A percentile compares a stretch with the other conserved stretches of the same genome.
Conservation (phyloP, 495 filamentous ascomycete genomes). For the Neurospora hispaniola region DNA sequence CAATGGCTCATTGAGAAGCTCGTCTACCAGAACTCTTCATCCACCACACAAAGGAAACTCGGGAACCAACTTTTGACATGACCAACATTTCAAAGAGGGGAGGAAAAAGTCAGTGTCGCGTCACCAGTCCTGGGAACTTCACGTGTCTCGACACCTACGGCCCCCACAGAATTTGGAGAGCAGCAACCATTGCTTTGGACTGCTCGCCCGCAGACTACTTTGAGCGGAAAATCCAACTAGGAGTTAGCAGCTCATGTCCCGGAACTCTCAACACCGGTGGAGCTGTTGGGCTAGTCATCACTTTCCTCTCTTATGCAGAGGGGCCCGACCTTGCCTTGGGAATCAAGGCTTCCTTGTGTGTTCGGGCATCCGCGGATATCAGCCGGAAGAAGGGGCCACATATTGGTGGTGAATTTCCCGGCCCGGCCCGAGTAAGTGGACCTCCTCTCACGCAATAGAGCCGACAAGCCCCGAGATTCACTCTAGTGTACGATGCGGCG, state of each 20-base stretch:
- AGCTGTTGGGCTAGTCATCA: constrained; percentile 2
- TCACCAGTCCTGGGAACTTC: not conserved
- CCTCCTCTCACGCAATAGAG: not conserved
- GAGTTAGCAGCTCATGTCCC: not conserved
- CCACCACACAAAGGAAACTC: not conserved
- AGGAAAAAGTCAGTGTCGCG: constrained; percentile 2
- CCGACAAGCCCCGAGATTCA: not conserved
- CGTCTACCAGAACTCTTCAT: constrained; percentile 3
- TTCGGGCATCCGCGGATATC: not conserved
- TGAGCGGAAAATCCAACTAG: too few relatives aligned
- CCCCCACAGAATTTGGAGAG: not conserved
- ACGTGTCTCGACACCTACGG: not conserved
- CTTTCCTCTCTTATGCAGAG: constrained; percentile 4
- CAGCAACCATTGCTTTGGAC: constrained; percentile 5
- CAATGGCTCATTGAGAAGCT: constrained; percentile 13
- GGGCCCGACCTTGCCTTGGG: constrained; percentile 9
- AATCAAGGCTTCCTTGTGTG: not conserved
- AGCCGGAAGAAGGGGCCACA: not conserved
- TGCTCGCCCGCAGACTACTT: not conserved
- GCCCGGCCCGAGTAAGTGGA: not conserved
- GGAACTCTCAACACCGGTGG: not conserved
- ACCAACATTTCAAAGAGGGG: constrained; percentile 7
- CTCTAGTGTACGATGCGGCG: not conserved
- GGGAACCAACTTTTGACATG: constrained; percentile 8
- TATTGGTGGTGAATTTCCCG: not conserved